Conservation (phyloP, 805 yeast species). For the Kazachstania africana region DNA sequence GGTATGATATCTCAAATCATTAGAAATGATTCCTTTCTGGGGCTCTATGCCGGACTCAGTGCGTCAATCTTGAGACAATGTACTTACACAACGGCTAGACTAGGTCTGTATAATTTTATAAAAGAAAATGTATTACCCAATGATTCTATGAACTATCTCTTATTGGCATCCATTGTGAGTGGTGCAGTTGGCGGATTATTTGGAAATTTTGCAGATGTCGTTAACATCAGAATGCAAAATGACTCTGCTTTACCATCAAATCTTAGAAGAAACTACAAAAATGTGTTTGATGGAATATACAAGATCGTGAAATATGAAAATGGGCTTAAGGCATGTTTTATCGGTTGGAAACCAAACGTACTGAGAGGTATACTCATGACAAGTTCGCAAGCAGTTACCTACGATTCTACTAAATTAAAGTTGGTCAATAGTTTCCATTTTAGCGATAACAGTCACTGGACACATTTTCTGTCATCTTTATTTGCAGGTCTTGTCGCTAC, state of each 20-base stretch:
- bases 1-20: conserved; percentile 33
- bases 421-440: conserved; percentile 39
- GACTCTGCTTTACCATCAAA: conserved; percentile 58
- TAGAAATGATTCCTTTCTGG: conserved; percentile 45
- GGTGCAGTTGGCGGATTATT: conserved; percentile 78
- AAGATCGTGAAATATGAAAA: conserved; percentile 55
- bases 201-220: conserved; percentile 83
- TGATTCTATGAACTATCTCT: conserved; percentile 41
- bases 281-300: conserved; percentile 66
- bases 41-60: conserved; percentile 69
- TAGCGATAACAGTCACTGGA: conserved; percentile 49
- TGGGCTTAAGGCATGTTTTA: conserved; percentile 43
- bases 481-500: conserved; percentile 83
- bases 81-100: conserved; percentile 76
- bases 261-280: conserved; percentile 59
- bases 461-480: conserved; percentile 71
- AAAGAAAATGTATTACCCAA: conserved; percentile 42
- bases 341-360: conserved; percentile 71
- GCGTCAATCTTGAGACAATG: conserved; percentile 80
- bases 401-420: conserved; percentile 58
- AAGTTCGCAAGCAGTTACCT: conserved; percentile 81
- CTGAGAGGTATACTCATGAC: conserved; percentile 81
- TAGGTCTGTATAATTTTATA: conserved; percentile 72
- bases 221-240: conserved; percentile 84
- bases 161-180: conserved; percentile 75